phyloP scores from a whole-genome alignment of 305 asterid genomes.

The Fraxinus nigra region DNA sequence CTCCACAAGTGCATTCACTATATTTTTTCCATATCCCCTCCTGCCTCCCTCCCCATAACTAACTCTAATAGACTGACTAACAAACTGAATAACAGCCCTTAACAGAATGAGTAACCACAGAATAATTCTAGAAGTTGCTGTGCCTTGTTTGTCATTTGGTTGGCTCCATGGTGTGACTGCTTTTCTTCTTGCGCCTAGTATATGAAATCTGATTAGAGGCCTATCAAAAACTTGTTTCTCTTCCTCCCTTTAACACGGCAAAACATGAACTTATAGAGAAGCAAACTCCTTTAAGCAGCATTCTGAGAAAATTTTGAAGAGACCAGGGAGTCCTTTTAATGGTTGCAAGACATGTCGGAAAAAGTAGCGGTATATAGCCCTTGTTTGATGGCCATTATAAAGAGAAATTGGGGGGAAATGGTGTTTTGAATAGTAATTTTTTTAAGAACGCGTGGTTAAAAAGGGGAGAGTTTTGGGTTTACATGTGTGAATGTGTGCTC shows the following conservation, averaged over 20 bases:
- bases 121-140: neutral
- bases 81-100: neutral
- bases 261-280: neutral
- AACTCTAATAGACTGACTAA: neutral
- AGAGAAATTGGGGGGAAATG: neutral
- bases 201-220: neutral
- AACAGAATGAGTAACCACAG: neutral
- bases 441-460: neutral
- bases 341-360: neutral
- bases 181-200: neutral
- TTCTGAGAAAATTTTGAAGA: neutral
- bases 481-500: neutral
- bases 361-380: neutral
- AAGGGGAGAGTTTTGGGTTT: neutral
- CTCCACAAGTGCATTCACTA: neutral
- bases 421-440: neutral
- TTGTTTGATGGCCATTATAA: neutral
- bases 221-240: neutral
- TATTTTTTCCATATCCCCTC: neutral
- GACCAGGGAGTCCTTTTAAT: neutral
- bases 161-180: neutral
- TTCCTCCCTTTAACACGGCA: neutral
- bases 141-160: neutral
- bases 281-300: neutral
- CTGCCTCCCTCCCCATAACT: neutral